A percentile compares a stretch with the other conserved stretches of the same genome.
phyloP scores from a whole-genome alignment of 1,284 basidiomycete species.

The Anthracocystis walkeri region DNA sequence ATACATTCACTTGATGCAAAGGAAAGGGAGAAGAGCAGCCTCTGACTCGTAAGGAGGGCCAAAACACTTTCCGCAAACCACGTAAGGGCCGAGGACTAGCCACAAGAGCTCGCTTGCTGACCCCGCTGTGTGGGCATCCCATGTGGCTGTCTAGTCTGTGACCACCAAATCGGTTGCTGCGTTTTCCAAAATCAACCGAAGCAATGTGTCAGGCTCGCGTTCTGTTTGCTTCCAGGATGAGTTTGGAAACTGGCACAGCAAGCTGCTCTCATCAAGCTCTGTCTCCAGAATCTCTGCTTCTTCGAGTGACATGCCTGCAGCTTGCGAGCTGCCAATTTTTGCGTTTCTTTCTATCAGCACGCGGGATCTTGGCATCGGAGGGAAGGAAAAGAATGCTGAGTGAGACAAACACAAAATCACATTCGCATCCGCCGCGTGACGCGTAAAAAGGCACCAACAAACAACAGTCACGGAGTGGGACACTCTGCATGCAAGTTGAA shows the following conservation, averaged over 20 bases:
- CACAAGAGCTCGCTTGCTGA: no score
- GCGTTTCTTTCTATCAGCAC: not conserved
- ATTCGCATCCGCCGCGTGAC: not conserved
- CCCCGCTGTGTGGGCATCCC: no score
- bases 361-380: not conserved
- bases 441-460: not conserved
- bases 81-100: no score
- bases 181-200: not conserved
- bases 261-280: no score
- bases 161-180: not conserved
- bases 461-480: no score
- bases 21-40: not conserved
- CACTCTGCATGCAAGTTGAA: not conserved
- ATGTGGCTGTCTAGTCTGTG: not conserved
- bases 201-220: not conserved
- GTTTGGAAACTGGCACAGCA: no score
- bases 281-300: no score
- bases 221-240: no score
- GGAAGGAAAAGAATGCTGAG: no score
- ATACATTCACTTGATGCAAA: constrained; percentile 18
- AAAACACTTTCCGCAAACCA: not conserved
- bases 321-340: no score
- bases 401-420: no score
- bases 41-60: not conserved
- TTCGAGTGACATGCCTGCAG: no score